A percentile compares a stretch with the other conserved stretches of the same genome.
Conservation (phyloP, 495 filamentous ascomycete species). For the Aspergillus affinis region DNA sequence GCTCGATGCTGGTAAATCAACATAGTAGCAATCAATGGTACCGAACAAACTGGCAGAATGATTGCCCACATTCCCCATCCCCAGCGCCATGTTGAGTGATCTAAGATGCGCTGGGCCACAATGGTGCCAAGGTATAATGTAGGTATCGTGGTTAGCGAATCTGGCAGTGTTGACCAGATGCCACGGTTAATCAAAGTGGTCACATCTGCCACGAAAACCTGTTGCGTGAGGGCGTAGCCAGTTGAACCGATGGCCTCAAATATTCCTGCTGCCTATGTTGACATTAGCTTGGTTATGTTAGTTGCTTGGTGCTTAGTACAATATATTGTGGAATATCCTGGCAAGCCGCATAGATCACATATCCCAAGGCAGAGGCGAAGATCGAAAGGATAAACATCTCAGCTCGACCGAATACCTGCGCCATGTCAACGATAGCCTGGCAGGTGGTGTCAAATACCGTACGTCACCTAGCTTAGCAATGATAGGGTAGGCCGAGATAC, state of each 20-base stretch:
- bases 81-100: slow-evolving; percentile 26
- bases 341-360: slow-evolving; percentile 24
- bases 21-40: slow-evolving; percentile 24
- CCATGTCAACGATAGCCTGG: not conserved
- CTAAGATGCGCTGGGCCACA: slow-evolving; percentile 21
- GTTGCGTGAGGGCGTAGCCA: slow-evolving; percentile 27
- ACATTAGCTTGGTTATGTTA: not conserved
- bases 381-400: slow-evolving; percentile 30
- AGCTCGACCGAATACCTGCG: slow-evolving; percentile 21
- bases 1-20: slow-evolving; percentile 23
- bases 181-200: slow-evolving; percentile 28
- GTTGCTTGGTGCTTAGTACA: slow-evolving; percentile 7
- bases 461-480: slow-evolving; percentile 29
- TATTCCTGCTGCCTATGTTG: slow-evolving; percentile 20
- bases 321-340: slow-evolving; percentile 26
- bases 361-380: slow-evolving; percentile 14
- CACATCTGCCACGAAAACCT: slow-evolving; percentile 31
- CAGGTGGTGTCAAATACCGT: not conserved
- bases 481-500: slow-evolving; percentile 26
- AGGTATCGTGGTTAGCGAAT: slow-evolving; percentile 25
- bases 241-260: slow-evolving; percentile 30
- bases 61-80: slow-evolving; percentile 32
- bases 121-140: slow-evolving; percentile 26
- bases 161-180: slow-evolving; percentile 28
- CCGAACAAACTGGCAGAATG: slow-evolving; percentile 20